A percentile compares a stretch with the other conserved stretches of the same genome.
These are phyloP conservation scores for Gymnopus androsaceus DNA, from an alignment of 1,284 basidiomycete species.

Conservation along the genomic window DNA sequence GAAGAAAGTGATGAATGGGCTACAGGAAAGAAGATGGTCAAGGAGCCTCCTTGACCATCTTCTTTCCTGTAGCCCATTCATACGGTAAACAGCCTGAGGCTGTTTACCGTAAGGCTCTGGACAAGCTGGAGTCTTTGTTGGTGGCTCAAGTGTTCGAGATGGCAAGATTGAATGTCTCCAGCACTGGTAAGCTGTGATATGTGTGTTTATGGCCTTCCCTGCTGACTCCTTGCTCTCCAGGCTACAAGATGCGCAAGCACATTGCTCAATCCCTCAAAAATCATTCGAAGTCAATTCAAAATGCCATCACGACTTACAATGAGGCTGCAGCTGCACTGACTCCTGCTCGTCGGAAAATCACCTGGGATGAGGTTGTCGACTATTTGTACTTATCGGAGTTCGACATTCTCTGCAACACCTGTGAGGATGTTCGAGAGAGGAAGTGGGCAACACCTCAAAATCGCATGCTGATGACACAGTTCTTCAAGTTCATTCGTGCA, in stretches of 20 bases:
- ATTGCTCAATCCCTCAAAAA: slow-evolving; percentile 18
- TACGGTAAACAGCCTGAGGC: too few relatives aligned
- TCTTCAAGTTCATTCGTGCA: slow-evolving; percentile 25
- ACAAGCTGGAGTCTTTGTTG: neutral
- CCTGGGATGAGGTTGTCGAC: slow-evolving; percentile 22
- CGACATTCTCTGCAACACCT: slow-evolving; percentile 25
- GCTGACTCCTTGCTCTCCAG: neutral
- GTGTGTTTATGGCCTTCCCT: neutral
- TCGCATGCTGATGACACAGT: slow-evolving; percentile 17
- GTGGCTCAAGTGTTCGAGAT: neutral
- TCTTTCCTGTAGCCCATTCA: too few relatives aligned
- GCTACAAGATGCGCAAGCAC: slow-evolving; percentile 21
- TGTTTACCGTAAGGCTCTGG: slow-evolving; percentile 1
- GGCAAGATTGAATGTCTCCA: neutral
- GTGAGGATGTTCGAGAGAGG: slow-evolving; percentile 20
- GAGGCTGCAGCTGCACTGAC: neutral
- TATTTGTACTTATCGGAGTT: slow-evolving; percentile 28
- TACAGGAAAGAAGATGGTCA: too few relatives aligned
- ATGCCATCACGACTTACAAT: slow-evolving; percentile 18
- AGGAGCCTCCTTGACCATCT: too few relatives aligned
- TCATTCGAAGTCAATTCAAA: slow-evolving; percentile 14
- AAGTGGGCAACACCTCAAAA: slow-evolving; percentile 23
- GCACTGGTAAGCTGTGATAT: slow-evolving; percentile 10
- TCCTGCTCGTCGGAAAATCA: slow-evolving; percentile 9
- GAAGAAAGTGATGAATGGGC: too few relatives aligned